Evolutionary conservation across 257 asterid genomes (phyloP).

Genomic region (Solanum chilense): DNA sequence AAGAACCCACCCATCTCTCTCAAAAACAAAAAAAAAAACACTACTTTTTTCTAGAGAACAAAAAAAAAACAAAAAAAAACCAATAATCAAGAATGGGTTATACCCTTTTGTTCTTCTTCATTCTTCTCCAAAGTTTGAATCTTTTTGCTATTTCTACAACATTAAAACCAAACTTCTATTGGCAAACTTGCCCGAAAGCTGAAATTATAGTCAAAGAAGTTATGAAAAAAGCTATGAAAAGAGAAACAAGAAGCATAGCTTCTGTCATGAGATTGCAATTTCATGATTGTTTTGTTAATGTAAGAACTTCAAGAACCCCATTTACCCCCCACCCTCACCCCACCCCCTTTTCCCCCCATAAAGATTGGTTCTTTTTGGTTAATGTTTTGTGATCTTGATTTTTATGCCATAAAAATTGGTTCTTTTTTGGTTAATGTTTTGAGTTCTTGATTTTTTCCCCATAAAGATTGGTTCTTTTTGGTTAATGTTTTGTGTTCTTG

Average conservation of each 20-base stretch:
- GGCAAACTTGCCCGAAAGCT: constrained; percentile 58
- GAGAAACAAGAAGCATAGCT: constrained; percentile 60
- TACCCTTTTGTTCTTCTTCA: constrained; percentile 7
- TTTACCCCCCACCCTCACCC: no score
- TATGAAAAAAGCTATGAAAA: constrained; percentile 42
- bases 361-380: no score
- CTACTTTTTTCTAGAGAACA: neutral
- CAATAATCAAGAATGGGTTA: constrained; percentile 19
- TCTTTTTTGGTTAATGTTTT: no score
- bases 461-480: neutral
- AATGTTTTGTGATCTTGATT: no score
- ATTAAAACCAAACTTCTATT: constrained; percentile 47
- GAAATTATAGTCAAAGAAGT: constrained; percentile 51
- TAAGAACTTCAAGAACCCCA: constrained; percentile 5
- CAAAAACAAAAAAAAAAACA: neutral
- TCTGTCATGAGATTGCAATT: constrained; percentile 94
- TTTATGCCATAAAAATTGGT: no score
- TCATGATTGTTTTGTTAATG: constrained; percentile 93
- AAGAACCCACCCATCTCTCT: neutral
- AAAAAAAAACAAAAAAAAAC: neutral
- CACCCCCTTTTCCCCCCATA: no score
- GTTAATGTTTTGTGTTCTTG: neutral
- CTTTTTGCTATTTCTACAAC: constrained; percentile 13
- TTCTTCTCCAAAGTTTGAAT: constrained; percentile 8
- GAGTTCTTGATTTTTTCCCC: no score